phyloP scores from a whole-genome alignment of 371 early-diverging fungal genomes.

The Mortierella sp. region DNA sequence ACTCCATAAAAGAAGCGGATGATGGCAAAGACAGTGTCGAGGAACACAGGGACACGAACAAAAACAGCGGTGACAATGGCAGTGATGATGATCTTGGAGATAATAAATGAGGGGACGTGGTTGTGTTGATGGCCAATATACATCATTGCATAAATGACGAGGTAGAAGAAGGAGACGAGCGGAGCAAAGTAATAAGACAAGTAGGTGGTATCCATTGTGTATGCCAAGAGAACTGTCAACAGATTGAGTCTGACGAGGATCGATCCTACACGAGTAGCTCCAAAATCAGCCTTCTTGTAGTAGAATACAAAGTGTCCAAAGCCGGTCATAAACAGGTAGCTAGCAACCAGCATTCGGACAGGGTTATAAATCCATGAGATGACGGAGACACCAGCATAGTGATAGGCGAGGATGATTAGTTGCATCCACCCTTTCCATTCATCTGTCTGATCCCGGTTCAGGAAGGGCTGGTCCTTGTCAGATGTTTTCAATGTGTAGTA shows the following conservation, averaged over 20 bases:
- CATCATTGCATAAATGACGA: slow-evolving; percentile 75
- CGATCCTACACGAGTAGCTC: slow-evolving; percentile 65
- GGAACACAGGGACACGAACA: slow-evolving; percentile 57
- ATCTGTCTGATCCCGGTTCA: slow-evolving; percentile 80
- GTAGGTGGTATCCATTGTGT: slow-evolving; percentile 73
- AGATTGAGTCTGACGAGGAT: slow-evolving; percentile 77
- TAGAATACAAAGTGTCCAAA: slow-evolving; percentile 80
- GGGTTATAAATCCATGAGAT: slow-evolving; percentile 74
- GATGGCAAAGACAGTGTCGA: slow-evolving; percentile 55
- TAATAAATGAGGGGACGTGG: slow-evolving; percentile 55
- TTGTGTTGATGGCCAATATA: slow-evolving; percentile 58
- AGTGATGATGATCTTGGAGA: slow-evolving; percentile 61
- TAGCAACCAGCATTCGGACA: slow-evolving; percentile 76
- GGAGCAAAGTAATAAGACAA: slow-evolving; percentile 83
- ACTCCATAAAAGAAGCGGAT: slow-evolving; percentile 58
- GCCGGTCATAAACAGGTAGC: slow-evolving; percentile 85
- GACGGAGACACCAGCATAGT: slow-evolving; percentile 73
- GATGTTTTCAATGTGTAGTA: slow-evolving; percentile 57
- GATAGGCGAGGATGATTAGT: slow-evolving; percentile 78
- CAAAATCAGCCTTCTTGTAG: slow-evolving; percentile 74
- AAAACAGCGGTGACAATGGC: slow-evolving; percentile 52
- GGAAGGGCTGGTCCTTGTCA: slow-evolving; percentile 63
- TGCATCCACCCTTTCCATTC: slow-evolving; percentile 94
- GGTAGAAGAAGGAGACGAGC: slow-evolving; percentile 76
- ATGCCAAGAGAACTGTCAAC: slow-evolving; percentile 70